Conservation (phyloP, 2,329 filamentous ascomycete genomes). For the Thyridium curvatum region DNA sequence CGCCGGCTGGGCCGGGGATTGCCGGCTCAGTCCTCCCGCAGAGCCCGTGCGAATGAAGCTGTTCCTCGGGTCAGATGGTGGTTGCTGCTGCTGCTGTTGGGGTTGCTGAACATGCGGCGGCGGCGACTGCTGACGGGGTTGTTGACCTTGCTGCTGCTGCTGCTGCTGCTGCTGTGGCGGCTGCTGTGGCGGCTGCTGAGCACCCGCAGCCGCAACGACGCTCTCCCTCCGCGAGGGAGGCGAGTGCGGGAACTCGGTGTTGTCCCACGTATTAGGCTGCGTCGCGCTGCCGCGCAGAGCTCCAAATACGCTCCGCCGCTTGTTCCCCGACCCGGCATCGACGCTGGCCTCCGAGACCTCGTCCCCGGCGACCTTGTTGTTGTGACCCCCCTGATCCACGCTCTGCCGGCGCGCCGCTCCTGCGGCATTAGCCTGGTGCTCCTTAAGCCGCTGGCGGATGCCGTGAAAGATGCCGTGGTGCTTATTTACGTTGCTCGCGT, state of each 20-base stretch:
- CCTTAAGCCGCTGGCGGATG: conserved; percentile 35
- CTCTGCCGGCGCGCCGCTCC: conserved; percentile 19
- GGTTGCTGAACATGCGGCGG: conserved; percentile 5
- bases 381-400: neutral
- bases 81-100: too few relatives aligned
- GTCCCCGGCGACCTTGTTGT: conserved; percentile 22
- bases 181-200: too few relatives aligned
- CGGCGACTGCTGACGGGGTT: conserved; percentile 10
- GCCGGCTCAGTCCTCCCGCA: conserved; percentile 2
- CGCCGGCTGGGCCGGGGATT: conserved; percentile 4
- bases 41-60: too few relatives aligned
- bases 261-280: too few relatives aligned
- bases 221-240: neutral
- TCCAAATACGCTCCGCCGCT: conserved; percentile 11
- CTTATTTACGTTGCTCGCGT: conserved; percentile 16
- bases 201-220: too few relatives aligned
- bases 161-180: neutral
- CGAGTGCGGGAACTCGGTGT: too few relatives aligned
- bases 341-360: conserved; percentile 28
- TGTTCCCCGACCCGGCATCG: neutral
- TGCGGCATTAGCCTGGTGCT: conserved; percentile 14
- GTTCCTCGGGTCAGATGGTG: too few relatives aligned
- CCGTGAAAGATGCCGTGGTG: conserved; percentile 45
- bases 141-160: conserved; percentile 6
- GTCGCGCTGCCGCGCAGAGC: too few relatives aligned